These are phyloP conservation scores for Soucietia sequanensis DNA, from an alignment of 805 yeast species.

Conservation along the genomic window DNA sequence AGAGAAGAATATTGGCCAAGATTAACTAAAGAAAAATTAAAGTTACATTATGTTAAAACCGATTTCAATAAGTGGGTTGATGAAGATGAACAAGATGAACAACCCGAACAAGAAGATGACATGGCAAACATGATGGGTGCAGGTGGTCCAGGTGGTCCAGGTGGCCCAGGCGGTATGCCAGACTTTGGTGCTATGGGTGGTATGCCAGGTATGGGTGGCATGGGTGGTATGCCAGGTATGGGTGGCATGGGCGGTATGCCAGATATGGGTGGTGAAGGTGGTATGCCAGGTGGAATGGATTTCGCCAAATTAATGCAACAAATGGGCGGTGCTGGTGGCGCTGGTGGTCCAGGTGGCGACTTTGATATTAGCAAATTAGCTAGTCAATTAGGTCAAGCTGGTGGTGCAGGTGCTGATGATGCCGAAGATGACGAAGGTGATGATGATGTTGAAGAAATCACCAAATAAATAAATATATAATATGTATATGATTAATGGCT, in stretches of 20 bases:
- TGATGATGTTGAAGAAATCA: conserved; percentile 17
- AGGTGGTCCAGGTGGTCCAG: conserved; percentile 19
- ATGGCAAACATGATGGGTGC: conserved; percentile 31
- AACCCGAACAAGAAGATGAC: conserved; percentile 44
- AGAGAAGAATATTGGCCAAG: conserved; percentile 93
- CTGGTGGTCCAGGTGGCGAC: conserved; percentile 18
- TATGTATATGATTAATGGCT: no score
- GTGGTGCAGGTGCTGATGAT: conserved; percentile 26
- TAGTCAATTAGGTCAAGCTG: conserved; percentile 44
- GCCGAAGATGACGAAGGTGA: conserved; percentile 24
- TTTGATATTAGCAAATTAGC: conserved; percentile 40
- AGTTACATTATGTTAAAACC: conserved; percentile 79
- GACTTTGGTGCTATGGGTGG: conserved; percentile 35
- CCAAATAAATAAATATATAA: conserved; percentile 3
- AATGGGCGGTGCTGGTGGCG: conserved; percentile 21
- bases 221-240: conserved; percentile 31
- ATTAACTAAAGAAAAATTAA: conserved; percentile 81
- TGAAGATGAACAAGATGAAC: conserved; percentile 93
- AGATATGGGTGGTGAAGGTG: conserved; percentile 13
- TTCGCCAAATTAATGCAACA: conserved; percentile 16
- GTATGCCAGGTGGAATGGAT: conserved; percentile 21
- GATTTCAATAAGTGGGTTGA: conserved; percentile 98
- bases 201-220: conserved; percentile 34
- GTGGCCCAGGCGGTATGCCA: conserved; percentile 26
- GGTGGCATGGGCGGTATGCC: no score